Evolutionary conservation across 208 protist genomes (phyloP), one percentile per base, ranked within the genome.

Genomic region (Acanthamoeba royreba): DNA sequence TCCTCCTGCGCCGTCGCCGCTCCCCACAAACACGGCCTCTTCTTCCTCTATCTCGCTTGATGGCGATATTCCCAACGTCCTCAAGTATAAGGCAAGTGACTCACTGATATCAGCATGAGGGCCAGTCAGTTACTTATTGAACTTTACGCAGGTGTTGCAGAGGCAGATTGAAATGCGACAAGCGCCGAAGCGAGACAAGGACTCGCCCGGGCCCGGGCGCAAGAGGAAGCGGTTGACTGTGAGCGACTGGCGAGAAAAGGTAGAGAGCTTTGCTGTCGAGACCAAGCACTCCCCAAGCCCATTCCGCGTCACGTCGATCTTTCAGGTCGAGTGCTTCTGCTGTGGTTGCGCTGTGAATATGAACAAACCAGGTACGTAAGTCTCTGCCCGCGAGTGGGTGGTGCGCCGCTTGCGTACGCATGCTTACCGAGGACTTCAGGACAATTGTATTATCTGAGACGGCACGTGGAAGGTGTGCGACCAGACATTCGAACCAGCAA

Each of bases 351-450:
- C 74, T 19, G 74, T 85, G n/a, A 85, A 85, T 42, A 85, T 85
- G 74, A 85, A 85, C 45, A 85, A 85, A 33, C 74, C 74, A 11
- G 74, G 74, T 85, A 85, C 25, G n/a, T n/a, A n/a, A n/a, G n/a
- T n/a, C n/a, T n/a, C n/a, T n/a, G n/a, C n/a, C n/a, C n/a, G n/a
- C n/a, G n/a, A n/a, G n/a, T n/a, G n/a, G n/a, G n/a, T n/a, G n/a
- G n/a, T n/a, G n/a, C n/a, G n/a, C n/a, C n/a, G n/a, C n/a, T n/a
- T n/a, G n/a, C n/a, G n/a, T n/a, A n/a, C n/a, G n/a, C n/a, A n/a
- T n/a, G n/a, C n/a, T n/a, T n/a, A n/a, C n/a, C n/a, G n/a, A n/a
- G n/a, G n/a, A n/a, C n/a, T n/a, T n/a, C n/a, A n/a, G n/a, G n/a
- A n/a, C n/a, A n/a, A n/a, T n/a, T n/a, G n/a, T n/a, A n/a, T n/a